Evolutionary conservation across 2,329 filamentous ascomycete genomes (phyloP).

Genomic region (Exophiala sideris): DNA sequence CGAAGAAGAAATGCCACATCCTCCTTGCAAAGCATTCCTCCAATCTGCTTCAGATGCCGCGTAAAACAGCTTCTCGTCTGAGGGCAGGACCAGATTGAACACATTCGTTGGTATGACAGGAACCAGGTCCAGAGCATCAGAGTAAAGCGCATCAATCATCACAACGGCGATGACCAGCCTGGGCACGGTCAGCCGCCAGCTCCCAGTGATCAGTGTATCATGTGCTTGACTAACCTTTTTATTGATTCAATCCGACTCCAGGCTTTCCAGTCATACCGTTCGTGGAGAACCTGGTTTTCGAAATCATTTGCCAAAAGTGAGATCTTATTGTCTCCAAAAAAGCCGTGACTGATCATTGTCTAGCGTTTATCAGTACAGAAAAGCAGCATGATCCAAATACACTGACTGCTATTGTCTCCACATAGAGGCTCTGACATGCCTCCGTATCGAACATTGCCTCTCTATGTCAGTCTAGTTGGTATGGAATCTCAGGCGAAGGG

Average conservation of each 20-base stretch:
- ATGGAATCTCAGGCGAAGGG: background rate
- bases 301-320: background rate
- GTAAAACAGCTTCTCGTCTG: background rate
- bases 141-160: background rate
- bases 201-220: background rate
- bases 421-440: conserved; percentile 1
- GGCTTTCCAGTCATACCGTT: background rate
- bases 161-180: background rate
- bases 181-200: background rate
- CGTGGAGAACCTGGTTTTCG: background rate
- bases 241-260: background rate
- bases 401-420: background rate
- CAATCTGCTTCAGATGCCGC: background rate
- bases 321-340: background rate
- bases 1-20: background rate
- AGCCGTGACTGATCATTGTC: conserved; percentile 1
- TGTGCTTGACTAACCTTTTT: background rate
- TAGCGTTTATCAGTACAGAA: background rate
- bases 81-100: background rate
- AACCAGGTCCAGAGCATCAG: background rate
- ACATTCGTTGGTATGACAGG: background rate
- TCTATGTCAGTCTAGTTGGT: background rate
- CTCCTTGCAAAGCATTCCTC: background rate
- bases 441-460: background rate
- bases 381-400: background rate